Evolutionary conservation across 2,329 filamentous ascomycete species (phyloP).

Genomic region (Diaporthe vaccinii): DNA sequence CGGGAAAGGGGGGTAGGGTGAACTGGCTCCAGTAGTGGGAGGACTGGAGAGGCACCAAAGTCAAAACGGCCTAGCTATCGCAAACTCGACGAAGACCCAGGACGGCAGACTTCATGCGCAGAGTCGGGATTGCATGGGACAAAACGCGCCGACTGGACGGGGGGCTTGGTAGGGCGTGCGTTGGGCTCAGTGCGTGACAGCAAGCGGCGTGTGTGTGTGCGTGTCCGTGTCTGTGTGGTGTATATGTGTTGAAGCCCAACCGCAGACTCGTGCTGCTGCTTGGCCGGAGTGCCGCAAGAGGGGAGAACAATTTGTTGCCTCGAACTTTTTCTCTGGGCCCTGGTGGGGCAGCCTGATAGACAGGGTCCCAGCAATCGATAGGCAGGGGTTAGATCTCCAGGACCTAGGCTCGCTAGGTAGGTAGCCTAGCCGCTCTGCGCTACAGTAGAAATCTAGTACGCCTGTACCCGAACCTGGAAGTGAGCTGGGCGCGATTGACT

Average conservation of each 20-base stretch:
- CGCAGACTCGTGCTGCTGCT: constrained; percentile 22
- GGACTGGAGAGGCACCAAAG: constrained; percentile 24
- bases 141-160: constrained; percentile 36
- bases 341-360: constrained; percentile 37
- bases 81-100: constrained; percentile 13
- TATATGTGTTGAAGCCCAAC: constrained; percentile 38
- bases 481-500: background rate
- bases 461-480: background rate
- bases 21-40: constrained; percentile 23
- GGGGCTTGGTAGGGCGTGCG: constrained; percentile 32
- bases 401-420: background rate
- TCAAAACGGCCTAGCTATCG: constrained; percentile 32
- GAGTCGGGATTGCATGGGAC: constrained; percentile 28
- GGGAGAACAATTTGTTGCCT: background rate
- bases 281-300: constrained; percentile 2
- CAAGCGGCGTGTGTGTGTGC: constrained; percentile 28
- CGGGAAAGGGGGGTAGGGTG: constrained; percentile 38
- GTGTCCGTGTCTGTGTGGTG: constrained; percentile 20
- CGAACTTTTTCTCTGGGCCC: constrained; percentile 35
- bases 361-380: constrained; percentile 36
- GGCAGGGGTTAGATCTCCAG: constrained; percentile 13
- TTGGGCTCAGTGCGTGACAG: constrained; percentile 17
- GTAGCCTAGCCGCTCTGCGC: background rate
- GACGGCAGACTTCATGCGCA: constrained; percentile 34
- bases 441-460: background rate